Evolutionary conservation across 1,139 yeast species (phyloP).

Genomic region (Diutina rugosa): DNA sequence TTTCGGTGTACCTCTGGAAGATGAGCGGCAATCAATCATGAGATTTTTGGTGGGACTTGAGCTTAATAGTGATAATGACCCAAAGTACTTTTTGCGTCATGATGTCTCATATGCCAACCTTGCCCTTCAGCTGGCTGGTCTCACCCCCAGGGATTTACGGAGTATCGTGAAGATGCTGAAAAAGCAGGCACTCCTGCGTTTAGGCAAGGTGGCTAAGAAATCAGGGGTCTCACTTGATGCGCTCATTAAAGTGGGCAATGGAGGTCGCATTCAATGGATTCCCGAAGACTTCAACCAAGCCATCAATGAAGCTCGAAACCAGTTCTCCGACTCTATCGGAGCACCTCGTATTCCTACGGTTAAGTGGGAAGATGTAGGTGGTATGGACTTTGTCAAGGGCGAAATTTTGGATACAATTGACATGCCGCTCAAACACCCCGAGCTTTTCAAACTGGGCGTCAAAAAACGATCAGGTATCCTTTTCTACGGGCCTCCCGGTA

Average conservation of each 20-base stretch:
- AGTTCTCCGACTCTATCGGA: conserved; percentile 88
- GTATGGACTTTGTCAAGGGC: conserved; percentile 76
- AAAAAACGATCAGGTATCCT: conserved; percentile 89
- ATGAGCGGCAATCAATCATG: conserved; percentile 58
- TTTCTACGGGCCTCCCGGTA: conserved; percentile 97
- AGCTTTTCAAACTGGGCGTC: conserved; percentile 73
- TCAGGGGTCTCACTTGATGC: conserved; percentile 11
- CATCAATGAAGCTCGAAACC: conserved; percentile 71
- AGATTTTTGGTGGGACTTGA: conserved; percentile 23
- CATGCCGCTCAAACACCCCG: conserved; percentile 90
- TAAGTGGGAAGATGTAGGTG: conserved; percentile 92
- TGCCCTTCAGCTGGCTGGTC: conserved; percentile 84
- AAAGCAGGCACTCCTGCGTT: conserved; percentile 39
- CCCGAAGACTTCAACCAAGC: conserved; percentile 63
- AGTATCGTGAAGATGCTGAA: conserved; percentile 63
- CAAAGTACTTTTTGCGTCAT: conserved; percentile 17
- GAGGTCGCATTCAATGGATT: conserved; percentile 42
- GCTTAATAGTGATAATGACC: conserved; percentile 12
- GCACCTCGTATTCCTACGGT: conserved; percentile 95
- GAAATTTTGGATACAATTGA: conserved; percentile 93
- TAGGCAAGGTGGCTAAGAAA: conserved; percentile 15
- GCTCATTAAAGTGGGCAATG: conserved; percentile 25
- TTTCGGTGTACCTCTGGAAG: conserved; percentile 67
- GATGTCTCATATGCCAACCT: conserved; percentile 51
- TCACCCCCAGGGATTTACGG: conserved; percentile 72